Percentiles rank a stretch among this genome's conserved stretches.
Conservation (phyloP, 306 rosid genomes). For the Vigna unguiculata region DNA sequence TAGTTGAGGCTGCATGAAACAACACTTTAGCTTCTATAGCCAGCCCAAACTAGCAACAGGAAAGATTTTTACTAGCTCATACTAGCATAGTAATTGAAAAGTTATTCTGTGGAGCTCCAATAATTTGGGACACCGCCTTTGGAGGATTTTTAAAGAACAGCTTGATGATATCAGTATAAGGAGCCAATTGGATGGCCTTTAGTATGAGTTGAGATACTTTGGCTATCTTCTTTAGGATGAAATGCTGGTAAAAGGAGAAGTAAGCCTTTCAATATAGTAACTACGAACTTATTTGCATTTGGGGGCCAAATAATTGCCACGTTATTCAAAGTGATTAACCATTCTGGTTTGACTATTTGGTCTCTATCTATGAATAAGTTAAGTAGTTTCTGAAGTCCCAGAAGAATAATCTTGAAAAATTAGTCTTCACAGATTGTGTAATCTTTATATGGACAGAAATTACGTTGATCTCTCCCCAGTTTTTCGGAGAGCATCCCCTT, state of each 20-base stretch:
- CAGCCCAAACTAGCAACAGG: slow-evolving; percentile 35
- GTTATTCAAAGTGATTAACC: slow-evolving; percentile 29
- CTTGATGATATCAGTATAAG: slow-evolving; percentile 23
- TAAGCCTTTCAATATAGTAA: slow-evolving; percentile 6
- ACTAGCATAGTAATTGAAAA: slow-evolving; percentile 16
- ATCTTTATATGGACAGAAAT: slow-evolving; percentile 12
- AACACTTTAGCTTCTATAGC: slow-evolving; percentile 26
- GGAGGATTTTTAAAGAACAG: slow-evolving; percentile 31
- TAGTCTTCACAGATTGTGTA: slow-evolving; percentile 26
- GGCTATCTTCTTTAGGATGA: slow-evolving; percentile 31
- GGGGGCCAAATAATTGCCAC: slow-evolving; percentile 29
- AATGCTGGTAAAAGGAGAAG: slow-evolving; percentile 21
- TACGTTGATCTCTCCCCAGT: slow-evolving; percentile 12
- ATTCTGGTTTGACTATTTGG: slow-evolving; percentile 22
- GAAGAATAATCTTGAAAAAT: neutral
- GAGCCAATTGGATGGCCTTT: slow-evolving; percentile 24
- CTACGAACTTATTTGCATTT: slow-evolving; percentile 17
- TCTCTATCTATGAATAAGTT: slow-evolving; percentile 30
- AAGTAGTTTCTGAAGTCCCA: slow-evolving; percentile 32
- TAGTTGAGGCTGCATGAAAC: slow-evolving; percentile 23
- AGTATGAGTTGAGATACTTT: slow-evolving; percentile 2
- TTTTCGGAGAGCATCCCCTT: neutral
- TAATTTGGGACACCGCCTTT: slow-evolving; percentile 22
- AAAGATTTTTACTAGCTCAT: slow-evolving; percentile 30
- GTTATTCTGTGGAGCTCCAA: slow-evolving; percentile 21